A percentile compares a stretch with the other conserved stretches of the same genome.
Evolutionary conservation across 2,329 filamentous ascomycete species (phyloP).

Genomic region (Colletotrichum brevisporum): DNA sequence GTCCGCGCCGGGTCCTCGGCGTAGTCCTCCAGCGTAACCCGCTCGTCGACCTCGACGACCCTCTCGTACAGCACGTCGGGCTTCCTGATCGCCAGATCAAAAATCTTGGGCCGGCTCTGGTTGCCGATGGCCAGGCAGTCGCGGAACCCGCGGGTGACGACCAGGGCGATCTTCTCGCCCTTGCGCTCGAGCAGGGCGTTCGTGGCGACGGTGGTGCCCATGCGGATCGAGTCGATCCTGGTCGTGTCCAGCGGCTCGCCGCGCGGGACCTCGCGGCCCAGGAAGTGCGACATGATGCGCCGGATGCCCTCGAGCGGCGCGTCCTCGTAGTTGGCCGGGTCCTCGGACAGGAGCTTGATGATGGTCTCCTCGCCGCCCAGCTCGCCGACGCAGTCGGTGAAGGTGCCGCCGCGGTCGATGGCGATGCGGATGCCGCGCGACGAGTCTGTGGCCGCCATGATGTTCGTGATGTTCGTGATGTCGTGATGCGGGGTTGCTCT

Average conservation of each 20-base stretch:
- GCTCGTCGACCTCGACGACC: conserved; percentile 91
- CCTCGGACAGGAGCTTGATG: conserved; percentile 91
- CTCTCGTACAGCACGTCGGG: conserved; percentile 88
- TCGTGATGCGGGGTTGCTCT: not conserved
- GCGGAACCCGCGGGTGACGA: conserved; percentile 89
- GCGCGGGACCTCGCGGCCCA: conserved; percentile 80
- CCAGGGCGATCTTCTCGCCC: conserved; percentile 88
- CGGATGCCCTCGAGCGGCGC: conserved; percentile 93
- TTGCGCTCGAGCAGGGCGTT: conserved; percentile 93
- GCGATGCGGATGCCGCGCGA: conserved; percentile 78
- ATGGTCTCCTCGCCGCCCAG: conserved; percentile 83
- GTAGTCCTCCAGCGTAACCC: conserved; percentile 92
- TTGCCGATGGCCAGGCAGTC: conserved; percentile 93
- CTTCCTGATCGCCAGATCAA: conserved; percentile 88
- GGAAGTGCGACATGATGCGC: conserved; percentile 85
- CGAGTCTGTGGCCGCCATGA: conserved; percentile 54
- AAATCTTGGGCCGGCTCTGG: conserved; percentile 90
- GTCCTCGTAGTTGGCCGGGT: conserved; percentile 91
- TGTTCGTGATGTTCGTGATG: conserved; percentile 5
- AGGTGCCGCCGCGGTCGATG: conserved; percentile 87
- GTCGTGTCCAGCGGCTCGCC: conserved; percentile 85
- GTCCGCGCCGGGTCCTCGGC: conserved; percentile 84
- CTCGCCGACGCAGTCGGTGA: conserved; percentile 93
- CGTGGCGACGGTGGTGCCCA: conserved; percentile 96
- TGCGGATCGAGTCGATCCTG: conserved; percentile 89